A percentile compares a stretch with the other conserved stretches of the same genome.
Evolutionary conservation across 345 rosid genomes (phyloP).

Genomic region (Linum lewisii): DNA sequence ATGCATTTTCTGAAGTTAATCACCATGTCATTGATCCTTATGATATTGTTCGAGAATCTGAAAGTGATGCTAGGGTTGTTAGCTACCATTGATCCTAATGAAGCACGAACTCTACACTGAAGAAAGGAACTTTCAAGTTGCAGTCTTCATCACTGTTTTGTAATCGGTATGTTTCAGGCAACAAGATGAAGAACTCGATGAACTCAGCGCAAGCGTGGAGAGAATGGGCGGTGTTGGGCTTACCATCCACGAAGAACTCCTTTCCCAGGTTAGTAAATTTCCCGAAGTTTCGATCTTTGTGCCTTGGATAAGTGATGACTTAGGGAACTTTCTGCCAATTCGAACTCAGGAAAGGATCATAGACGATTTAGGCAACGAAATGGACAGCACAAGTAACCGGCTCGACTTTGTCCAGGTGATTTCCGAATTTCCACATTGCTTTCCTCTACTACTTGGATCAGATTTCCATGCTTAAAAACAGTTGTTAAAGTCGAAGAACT

Average conservation of each 20-base stretch:
- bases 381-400: constrained; percentile 88
- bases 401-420: constrained; percentile 94
- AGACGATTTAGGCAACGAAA: constrained; percentile 69
- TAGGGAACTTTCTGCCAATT: no score
- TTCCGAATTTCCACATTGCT: not conserved
- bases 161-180: constrained; percentile 36
- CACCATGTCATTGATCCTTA: no score
- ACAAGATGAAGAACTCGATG: constrained; percentile 96
- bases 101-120: no score
- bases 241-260: constrained; percentile 93
- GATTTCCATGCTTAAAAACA: not conserved
- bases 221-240: constrained; percentile 94
- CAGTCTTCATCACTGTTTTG: not conserved
- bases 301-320: no score
- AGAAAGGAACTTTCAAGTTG: no score
- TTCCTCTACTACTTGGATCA: not conserved
- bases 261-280: constrained; percentile 53
- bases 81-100: no score
- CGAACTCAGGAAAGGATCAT: constrained; percentile 80
- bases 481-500: not conserved
- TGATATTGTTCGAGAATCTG: no score
- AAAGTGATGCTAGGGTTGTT: no score
- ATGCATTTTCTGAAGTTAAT: no score
- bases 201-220: constrained; percentile 83
- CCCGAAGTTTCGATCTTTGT: constrained; percentile 2